These are phyloP conservation scores for Coniochaeta hoffmannii DNA, from an alignment of 2,329 filamentous ascomycete species.

Conservation along the genomic window DNA sequence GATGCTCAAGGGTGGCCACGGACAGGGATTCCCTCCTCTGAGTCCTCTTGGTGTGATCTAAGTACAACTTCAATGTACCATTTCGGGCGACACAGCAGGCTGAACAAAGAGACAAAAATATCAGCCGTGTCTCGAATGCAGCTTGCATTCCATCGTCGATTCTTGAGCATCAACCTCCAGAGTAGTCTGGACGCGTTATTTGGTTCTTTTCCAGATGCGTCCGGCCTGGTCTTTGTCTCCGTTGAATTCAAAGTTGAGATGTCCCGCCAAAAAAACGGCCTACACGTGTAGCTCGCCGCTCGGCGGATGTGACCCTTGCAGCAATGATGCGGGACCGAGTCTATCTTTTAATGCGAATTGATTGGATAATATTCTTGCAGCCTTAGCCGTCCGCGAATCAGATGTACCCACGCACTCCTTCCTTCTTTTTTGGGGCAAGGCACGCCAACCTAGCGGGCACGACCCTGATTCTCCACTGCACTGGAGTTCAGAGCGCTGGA, in stretches of 20 bases:
- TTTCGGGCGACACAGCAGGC: neutral
- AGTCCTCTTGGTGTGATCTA: neutral
- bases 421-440: neutral
- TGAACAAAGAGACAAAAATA: neutral
- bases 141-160: neutral
- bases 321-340: neutral
- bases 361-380: neutral
- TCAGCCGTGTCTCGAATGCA: neutral
- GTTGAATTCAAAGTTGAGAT: neutral
- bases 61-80: neutral
- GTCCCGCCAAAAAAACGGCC: neutral
- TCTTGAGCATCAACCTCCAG: neutral
- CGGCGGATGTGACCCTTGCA: neutral
- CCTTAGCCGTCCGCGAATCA: neutral
- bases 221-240: neutral
- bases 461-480: neutral
- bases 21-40: neutral
- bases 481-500: neutral
- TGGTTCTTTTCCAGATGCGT: neutral
- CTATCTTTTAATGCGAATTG: neutral
- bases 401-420: neutral
- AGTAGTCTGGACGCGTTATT: neutral
- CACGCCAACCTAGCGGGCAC: too few species aligned
- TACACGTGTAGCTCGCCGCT: neutral
- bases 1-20: conserved; percentile 1